Evolutionary conservation across 257 asterid species (phyloP).

Genomic region (Knoxia roxburghii): DNA sequence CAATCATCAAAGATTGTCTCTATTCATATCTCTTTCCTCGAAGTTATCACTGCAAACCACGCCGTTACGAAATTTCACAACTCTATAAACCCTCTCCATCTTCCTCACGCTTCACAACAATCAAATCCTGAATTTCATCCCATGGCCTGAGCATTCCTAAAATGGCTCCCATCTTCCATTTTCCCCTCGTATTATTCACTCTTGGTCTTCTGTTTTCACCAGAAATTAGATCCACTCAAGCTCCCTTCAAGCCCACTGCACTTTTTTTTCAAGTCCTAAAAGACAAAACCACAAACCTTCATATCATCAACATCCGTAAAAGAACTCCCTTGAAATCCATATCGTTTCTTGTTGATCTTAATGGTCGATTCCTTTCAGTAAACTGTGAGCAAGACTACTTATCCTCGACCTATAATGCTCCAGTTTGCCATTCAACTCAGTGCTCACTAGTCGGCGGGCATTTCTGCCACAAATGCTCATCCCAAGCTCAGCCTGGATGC

Average conservation of each 20-base stretch:
- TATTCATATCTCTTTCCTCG: too few species aligned
- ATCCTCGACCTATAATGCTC: slow-evolving; percentile 42
- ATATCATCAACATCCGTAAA: slow-evolving; percentile 28
- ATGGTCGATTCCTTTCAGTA: slow-evolving; percentile 27
- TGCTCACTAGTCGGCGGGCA: slow-evolving; percentile 23
- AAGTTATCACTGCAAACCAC: too few species aligned
- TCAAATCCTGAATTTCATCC: too few species aligned
- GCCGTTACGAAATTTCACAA: neutral
- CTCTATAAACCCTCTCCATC: neutral
- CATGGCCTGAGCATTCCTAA: neutral
- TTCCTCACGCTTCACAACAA: too few species aligned
- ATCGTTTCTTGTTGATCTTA: slow-evolving; percentile 39
- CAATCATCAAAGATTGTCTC: too few species aligned
- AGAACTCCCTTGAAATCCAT: slow-evolving; percentile 28
- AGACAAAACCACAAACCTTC: slow-evolving; percentile 34
- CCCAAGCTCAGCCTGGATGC: slow-evolving; percentile 31
- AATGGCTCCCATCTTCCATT: slow-evolving; percentile 18
- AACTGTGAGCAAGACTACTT: slow-evolving; percentile 27
- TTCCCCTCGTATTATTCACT: neutral
- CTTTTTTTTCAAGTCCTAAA: slow-evolving; percentile 26
- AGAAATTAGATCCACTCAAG: neutral
- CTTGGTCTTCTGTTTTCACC: slow-evolving; percentile 6
- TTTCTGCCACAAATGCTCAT: slow-evolving; percentile 33
- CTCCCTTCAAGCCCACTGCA: slow-evolving; percentile 26
- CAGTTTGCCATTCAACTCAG: neutral